Conservation (phyloP, 352 stramenopile genomes). For the Phytophthora pseudosyringae region DNA sequence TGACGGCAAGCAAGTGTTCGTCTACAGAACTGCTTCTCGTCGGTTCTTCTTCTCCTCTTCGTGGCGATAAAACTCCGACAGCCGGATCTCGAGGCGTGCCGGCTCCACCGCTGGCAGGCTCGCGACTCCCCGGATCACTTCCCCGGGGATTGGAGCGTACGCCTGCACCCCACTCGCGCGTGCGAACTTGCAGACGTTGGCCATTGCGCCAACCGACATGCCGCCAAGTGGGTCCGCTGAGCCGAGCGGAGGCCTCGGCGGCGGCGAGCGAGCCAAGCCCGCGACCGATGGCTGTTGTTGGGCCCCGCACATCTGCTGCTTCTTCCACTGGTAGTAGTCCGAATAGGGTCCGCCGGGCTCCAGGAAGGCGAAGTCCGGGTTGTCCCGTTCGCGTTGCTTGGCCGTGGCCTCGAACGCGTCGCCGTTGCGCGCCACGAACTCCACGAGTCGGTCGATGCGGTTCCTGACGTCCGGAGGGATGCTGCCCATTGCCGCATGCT, state of each 20-base stretch:
- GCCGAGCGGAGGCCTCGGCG: slow-evolving; percentile 5
- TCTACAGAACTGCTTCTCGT: slow-evolving; percentile 1
- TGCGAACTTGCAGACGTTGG: slow-evolving; percentile 59
- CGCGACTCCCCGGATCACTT: slow-evolving; percentile 41
- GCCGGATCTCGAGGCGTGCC: slow-evolving; percentile 56
- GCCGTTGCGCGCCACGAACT: slow-evolving; percentile 68
- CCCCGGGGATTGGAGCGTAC: slow-evolving; percentile 49
- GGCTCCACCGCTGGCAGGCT: slow-evolving; percentile 50
- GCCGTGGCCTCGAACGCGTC: slow-evolving; percentile 59
- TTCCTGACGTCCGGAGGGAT: slow-evolving; percentile 51
- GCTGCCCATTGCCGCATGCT: slow-evolving; percentile 3
- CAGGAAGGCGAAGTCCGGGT: slow-evolving; percentile 68
- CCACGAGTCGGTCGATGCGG: slow-evolving; percentile 63
- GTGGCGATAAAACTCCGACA: slow-evolving; percentile 62
- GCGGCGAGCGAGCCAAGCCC: neutral
- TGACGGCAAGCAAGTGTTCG: no score
- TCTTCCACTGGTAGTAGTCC: slow-evolving; percentile 65
- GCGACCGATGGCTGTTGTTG: neutral
- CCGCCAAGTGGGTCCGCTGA: slow-evolving; percentile 17
- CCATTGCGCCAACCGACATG: slow-evolving; percentile 58
- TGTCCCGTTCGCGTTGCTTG: slow-evolving; percentile 49
- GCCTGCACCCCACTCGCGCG: slow-evolving; percentile 36
- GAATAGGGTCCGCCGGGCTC: slow-evolving; percentile 43
- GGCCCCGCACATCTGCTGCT: slow-evolving; percentile 35
- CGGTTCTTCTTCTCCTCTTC: neutral